These are phyloP conservation scores for Crucihimalaya himalaica DNA, from an alignment of 345 rosid species.

Conservation along the genomic window DNA sequence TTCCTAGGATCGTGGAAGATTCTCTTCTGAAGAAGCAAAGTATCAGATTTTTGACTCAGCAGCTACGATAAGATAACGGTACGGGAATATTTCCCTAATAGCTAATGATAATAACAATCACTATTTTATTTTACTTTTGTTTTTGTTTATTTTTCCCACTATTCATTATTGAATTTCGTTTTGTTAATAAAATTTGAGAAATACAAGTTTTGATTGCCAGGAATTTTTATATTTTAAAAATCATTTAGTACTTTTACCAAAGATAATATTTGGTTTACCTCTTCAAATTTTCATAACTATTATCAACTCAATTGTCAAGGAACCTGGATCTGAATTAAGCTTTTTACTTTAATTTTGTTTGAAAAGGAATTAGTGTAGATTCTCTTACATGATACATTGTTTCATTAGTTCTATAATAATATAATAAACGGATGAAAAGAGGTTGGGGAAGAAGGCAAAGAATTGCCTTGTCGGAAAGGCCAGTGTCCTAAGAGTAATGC, in stretches of 20 bases:
- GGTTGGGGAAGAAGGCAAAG: slow-evolving; percentile 54
- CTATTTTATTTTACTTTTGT: background rate
- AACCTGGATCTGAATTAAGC: slow-evolving; percentile 15
- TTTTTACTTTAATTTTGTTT: background rate
- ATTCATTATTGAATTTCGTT: background rate
- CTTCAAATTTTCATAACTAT: background rate
- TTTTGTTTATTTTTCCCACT: background rate
- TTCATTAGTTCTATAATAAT: slow-evolving; percentile 16
- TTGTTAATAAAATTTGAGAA: background rate
- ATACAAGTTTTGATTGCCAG: background rate
- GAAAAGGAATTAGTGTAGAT: slow-evolving; percentile 7
- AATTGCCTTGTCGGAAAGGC: slow-evolving; percentile 61
- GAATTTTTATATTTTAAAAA: background rate
- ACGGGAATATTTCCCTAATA: slow-evolving; percentile 14
- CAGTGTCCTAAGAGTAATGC: slow-evolving; percentile 49
- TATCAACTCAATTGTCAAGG: slow-evolving; percentile 5
- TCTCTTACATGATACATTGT: slow-evolving; percentile 13
- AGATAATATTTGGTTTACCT: background rate
- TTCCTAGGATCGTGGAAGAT: slow-evolving; percentile 24
- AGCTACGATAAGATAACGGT: slow-evolving; percentile 24
- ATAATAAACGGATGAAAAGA: slow-evolving; percentile 12
- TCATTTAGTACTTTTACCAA: background rate
- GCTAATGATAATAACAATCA: slow-evolving; percentile 6
- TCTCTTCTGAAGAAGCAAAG: slow-evolving; percentile 35
- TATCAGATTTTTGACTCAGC: slow-evolving; percentile 33